A percentile compares a stretch with the other conserved stretches of the same genome.
phyloP scores from a whole-genome alignment of 768 basidiomycete species.

The Harrya chromipes region DNA sequence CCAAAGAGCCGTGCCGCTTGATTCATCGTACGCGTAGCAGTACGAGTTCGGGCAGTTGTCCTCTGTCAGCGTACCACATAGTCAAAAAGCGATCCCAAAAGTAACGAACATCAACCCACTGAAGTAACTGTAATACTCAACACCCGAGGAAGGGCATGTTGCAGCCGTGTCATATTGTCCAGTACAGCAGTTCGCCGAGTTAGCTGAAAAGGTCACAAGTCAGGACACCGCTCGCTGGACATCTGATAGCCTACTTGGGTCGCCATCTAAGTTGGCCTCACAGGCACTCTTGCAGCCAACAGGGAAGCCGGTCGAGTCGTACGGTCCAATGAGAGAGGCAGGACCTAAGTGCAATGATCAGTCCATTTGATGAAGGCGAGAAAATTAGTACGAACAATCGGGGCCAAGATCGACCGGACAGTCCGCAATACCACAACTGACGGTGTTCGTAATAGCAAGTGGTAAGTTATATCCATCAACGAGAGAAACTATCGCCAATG shows the following conservation, averaged over 20 bases:
- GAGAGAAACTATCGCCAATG: conserved; percentile 45
- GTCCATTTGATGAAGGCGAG: not conserved
- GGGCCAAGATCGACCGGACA: conserved; percentile 63
- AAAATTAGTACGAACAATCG: conserved; percentile 39
- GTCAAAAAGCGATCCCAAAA: not conserved
- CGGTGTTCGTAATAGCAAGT: conserved; percentile 52
- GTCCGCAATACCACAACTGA: conserved; percentile 50
- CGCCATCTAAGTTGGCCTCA: conserved; percentile 34
- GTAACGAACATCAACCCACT: conserved; percentile 29
- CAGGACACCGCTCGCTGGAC: not conserved
- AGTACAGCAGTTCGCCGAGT: conserved; percentile 65
- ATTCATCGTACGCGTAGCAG: conserved; percentile 52
- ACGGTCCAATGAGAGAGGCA: conserved; percentile 47
- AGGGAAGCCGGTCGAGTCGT: conserved; percentile 48
- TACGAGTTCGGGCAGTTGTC: conserved; percentile 44
- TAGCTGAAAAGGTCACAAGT: conserved; percentile 30
- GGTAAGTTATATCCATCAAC: conserved; percentile 69
- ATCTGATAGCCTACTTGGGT: conserved; percentile 24
- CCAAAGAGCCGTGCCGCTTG: conserved; percentile 43
- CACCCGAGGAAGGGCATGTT: conserved; percentile 53
- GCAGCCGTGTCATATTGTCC: conserved; percentile 48
- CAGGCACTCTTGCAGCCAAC: conserved; percentile 66
- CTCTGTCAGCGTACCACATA: conserved; percentile 26
- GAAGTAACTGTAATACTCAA: conserved; percentile 44
- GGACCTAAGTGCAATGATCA: conserved; percentile 39